phyloP scores from a whole-genome alignment of 164 flowering plant genomes.

The Santalum album region DNA sequence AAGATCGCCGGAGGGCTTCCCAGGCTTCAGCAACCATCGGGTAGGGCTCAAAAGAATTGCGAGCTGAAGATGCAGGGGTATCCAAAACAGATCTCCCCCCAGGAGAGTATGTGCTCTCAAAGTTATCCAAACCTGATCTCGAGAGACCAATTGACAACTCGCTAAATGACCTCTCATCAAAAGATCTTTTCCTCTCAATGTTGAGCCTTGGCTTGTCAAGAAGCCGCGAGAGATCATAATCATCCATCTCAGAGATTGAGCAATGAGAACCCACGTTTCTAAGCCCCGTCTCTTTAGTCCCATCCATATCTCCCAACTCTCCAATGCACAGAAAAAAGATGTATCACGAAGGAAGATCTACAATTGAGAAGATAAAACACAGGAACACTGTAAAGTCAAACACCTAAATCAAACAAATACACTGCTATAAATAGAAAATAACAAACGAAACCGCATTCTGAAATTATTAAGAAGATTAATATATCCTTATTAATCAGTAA shows the following conservation, averaged over 20 bases:
- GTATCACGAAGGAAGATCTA: background rate
- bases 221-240: conserved; percentile 40
- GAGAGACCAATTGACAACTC: conserved; percentile 36
- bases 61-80: conserved; percentile 38
- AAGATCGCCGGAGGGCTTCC: conserved; percentile 55
- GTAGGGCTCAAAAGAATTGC: conserved; percentile 38
- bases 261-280: conserved; percentile 7
- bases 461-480: background rate
- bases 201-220: conserved; percentile 39
- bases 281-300: conserved; percentile 59
- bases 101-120: conserved; percentile 29
- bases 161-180: conserved; percentile 52
- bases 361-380: background rate
- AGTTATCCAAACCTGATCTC: conserved; percentile 24
- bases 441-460: background rate
- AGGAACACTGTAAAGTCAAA: background rate
- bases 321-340: background rate
- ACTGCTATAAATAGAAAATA: background rate
- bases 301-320: conserved; percentile 5
- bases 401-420: background rate
- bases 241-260: conserved; percentile 45
- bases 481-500: background rate
- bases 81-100: conserved; percentile 36
- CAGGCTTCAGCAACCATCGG: conserved; percentile 66
- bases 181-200: conserved; percentile 45